phyloP scores from a whole-genome alignment of 169 alveolate species.

The Eimeria acervulina region DNA sequence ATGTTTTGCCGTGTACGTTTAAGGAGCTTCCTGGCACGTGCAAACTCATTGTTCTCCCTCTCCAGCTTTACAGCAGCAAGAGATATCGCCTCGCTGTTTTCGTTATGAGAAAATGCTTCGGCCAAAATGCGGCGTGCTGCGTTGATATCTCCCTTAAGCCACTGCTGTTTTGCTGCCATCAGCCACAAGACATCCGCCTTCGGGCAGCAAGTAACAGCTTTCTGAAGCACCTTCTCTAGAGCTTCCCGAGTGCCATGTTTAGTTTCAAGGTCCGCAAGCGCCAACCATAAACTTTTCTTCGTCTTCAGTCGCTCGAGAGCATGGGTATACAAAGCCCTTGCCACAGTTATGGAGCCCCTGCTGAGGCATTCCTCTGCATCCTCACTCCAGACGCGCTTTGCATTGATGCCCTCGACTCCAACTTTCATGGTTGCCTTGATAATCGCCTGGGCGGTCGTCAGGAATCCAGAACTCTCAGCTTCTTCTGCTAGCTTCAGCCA shows the following conservation, averaged over 20 bases:
- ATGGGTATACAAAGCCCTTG: slow-evolving; percentile 87
- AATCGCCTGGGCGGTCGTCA: slow-evolving; percentile 88
- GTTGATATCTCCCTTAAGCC: slow-evolving; percentile 94
- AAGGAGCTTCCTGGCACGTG: slow-evolving; percentile 96
- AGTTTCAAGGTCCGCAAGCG: slow-evolving; percentile 97
- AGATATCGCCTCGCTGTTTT: slow-evolving; percentile 93
- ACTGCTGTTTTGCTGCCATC: slow-evolving; percentile 95
- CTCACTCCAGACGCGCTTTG: slow-evolving; percentile 85
- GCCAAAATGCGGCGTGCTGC: slow-evolving; percentile 94
- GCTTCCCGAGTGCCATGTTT: slow-evolving; percentile 93
- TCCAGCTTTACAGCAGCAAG: slow-evolving; percentile 96
- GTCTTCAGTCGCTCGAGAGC: slow-evolving; percentile 87
- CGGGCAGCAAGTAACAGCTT: slow-evolving; percentile 95
- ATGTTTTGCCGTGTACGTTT: slow-evolving; percentile 94
- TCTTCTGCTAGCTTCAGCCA: slow-evolving; percentile 89
- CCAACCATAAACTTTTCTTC: slow-evolving; percentile 95
- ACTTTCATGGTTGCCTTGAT: slow-evolving; percentile 83
- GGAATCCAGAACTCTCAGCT: slow-evolving; percentile 88
- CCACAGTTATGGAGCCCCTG: slow-evolving; percentile 84
- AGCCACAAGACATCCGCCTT: slow-evolving; percentile 96
- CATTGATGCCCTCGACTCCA: slow-evolving; percentile 83
- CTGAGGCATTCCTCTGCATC: slow-evolving; percentile 84
- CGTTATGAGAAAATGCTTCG: slow-evolving; percentile 93
- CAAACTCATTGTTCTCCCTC: slow-evolving; percentile 94
- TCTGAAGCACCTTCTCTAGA: slow-evolving; percentile 90